Evolutionary conservation across 441 rosid genomes (phyloP).

Genomic region (Aquilaria agallochum): DNA sequence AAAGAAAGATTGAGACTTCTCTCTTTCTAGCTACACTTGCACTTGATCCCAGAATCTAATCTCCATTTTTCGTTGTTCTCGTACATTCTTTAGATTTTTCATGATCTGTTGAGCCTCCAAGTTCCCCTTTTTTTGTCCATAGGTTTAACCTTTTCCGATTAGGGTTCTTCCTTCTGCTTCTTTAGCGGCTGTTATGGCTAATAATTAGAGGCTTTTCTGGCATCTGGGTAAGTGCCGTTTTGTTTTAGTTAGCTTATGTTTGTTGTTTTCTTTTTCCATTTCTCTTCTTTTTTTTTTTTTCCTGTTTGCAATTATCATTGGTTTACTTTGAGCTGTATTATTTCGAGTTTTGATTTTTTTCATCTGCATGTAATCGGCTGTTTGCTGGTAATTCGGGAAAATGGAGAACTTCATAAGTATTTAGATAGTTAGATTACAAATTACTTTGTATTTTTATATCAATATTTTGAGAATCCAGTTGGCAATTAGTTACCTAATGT

Average conservation of each 20-base stretch:
- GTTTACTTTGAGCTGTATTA: too few relatives aligned
- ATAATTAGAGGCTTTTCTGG: background rate
- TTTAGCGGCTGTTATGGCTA: background rate
- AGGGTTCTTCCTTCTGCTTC: background rate
- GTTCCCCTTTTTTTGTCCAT: background rate
- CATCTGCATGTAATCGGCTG: too few relatives aligned
- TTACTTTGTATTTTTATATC: background rate
- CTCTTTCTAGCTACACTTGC: background rate
- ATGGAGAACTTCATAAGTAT: background rate
- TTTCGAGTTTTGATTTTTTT: too few relatives aligned
- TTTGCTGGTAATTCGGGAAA: background rate
- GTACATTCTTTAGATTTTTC: background rate
- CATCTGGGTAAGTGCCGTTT: too few relatives aligned
- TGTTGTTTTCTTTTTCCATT: background rate
- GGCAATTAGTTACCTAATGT: conserved; percentile 2
- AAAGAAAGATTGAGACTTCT: too few relatives aligned
- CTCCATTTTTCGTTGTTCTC: background rate
- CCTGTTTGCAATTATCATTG: too few relatives aligned
- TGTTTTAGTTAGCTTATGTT: too few relatives aligned
- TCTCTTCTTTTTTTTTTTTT: background rate
- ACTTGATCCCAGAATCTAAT: conserved; percentile 10
- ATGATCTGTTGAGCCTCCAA: conserved; percentile 8
- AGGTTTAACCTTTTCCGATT: background rate
- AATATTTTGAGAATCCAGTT: conserved; percentile 1
- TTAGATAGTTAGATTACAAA: background rate